phyloP scores from a whole-genome alignment of 2,329 filamentous ascomycete species.

The Colletotrichum cuscutae region DNA sequence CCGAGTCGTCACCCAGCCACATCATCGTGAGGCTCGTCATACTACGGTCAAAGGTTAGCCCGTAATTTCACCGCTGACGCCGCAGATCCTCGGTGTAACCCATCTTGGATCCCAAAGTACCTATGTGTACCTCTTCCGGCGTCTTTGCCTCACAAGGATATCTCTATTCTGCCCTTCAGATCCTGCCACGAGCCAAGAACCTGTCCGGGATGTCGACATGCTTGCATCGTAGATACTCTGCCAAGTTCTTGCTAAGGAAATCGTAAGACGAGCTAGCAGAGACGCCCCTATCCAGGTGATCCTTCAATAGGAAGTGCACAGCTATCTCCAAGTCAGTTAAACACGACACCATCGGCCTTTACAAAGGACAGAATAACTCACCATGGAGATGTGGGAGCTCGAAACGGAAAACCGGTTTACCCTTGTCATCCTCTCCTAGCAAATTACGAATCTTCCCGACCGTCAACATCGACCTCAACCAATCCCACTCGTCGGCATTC shows the following conservation, averaged over 20 bases:
- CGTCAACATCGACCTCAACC: slow-evolving; percentile 52
- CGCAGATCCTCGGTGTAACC: not conserved
- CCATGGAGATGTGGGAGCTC: slow-evolving; percentile 48
- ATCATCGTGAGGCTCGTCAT: not conserved
- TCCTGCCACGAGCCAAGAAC: slow-evolving; percentile 40
- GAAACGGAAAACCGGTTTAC: slow-evolving; percentile 53
- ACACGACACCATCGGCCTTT: not conserved
- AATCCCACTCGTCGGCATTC: slow-evolving; percentile 37
- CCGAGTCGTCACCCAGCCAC: not conserved
- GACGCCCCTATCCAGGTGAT: slow-evolving; percentile 45
- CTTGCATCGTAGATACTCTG: slow-evolving; percentile 43
- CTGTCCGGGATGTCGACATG: slow-evolving; percentile 42
- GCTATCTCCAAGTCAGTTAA: slow-evolving; percentile 23
- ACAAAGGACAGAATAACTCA: slow-evolving; percentile 5
- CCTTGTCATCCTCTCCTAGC: slow-evolving; percentile 49
- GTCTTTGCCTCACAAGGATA: not conserved
- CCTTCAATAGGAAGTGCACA: slow-evolving; percentile 53
- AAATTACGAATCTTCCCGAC: slow-evolving; percentile 48
- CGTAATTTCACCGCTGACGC: not conserved
- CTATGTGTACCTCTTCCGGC: not conserved
- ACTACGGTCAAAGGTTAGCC: not conserved
- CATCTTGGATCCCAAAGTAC: not conserved
- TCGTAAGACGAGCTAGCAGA: slow-evolving; percentile 39
- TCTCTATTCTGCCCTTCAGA: not conserved
- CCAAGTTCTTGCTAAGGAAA: slow-evolving; percentile 45